These are phyloP conservation scores for Dentipellis fragilis DNA, from an alignment of 768 basidiomycete species.

Conservation along the genomic window DNA sequence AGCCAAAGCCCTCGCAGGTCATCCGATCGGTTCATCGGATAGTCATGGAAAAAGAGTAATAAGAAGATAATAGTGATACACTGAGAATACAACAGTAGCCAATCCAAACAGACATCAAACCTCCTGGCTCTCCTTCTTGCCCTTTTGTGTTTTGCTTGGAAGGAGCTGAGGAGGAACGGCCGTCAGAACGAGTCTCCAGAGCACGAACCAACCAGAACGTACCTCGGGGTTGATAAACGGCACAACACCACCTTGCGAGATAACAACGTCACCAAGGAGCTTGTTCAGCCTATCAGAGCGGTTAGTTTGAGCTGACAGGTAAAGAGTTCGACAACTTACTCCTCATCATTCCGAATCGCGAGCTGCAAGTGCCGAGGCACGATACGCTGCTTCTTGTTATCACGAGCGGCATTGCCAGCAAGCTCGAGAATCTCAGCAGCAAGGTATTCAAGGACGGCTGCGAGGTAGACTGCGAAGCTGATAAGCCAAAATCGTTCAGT, in stretches of 20 bases:
- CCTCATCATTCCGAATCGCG: slow-evolving; percentile 91
- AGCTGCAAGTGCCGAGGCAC: slow-evolving; percentile 92
- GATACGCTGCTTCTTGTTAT: slow-evolving; percentile 94
- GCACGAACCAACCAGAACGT: not conserved
- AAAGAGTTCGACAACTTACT: slow-evolving; percentile 31
- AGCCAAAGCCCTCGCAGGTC: too few relatives aligned
- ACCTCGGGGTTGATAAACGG: slow-evolving; percentile 67
- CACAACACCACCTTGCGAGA: slow-evolving; percentile 92
- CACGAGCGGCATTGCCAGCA: slow-evolving; percentile 82
- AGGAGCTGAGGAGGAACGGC: slow-evolving; percentile 20
- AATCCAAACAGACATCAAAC: slow-evolving; percentile 19
- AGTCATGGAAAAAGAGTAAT: not conserved
- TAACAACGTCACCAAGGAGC: slow-evolving; percentile 74
- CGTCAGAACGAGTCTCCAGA: not conserved
- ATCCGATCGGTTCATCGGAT: not conserved
- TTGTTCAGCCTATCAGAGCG: slow-evolving; percentile 44
- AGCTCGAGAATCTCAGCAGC: slow-evolving; percentile 91
- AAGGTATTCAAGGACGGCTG: slow-evolving; percentile 87
- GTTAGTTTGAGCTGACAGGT: not conserved
- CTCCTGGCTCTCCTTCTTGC: slow-evolving; percentile 42
- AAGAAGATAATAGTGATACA: slow-evolving; percentile 6
- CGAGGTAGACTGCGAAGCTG: slow-evolving; percentile 62
- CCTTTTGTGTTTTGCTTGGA: slow-evolving; percentile 39
- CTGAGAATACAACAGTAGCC: not conserved
- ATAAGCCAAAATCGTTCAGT: not conserved